phyloP scores from a whole-genome alignment of 768 basidiomycete species.

The Boletus patriciae region DNA sequence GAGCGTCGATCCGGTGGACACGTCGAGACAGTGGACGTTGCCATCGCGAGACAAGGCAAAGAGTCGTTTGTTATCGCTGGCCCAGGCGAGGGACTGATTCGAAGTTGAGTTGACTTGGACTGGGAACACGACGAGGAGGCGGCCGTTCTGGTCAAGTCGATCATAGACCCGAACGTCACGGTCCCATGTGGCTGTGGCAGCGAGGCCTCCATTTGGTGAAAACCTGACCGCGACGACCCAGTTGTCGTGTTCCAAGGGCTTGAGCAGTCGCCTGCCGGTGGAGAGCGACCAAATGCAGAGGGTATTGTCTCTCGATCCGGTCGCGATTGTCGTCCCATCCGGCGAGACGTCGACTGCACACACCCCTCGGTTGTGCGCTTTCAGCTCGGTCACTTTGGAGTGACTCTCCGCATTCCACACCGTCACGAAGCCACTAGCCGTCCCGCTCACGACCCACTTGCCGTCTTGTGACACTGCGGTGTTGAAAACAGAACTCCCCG shows the following conservation, averaged over 20 bases:
- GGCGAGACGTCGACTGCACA: constrained; percentile 1
- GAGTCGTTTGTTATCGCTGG: neutral
- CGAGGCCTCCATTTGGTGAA: neutral
- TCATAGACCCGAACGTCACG: neutral
- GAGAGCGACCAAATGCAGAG: neutral
- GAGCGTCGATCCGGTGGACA: neutral
- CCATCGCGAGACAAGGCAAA: neutral
- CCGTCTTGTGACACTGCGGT: neutral
- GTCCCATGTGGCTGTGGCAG: neutral
- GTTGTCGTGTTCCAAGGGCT: neutral
- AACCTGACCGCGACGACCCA: neutral
- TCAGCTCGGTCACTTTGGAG: neutral
- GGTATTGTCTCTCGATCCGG: neutral
- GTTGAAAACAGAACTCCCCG: neutral
- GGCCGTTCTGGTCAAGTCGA: neutral
- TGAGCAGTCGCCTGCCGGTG: neutral
- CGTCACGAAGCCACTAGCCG: neutral
- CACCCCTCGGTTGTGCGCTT: neutral
- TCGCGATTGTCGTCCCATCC: constrained; percentile 1
- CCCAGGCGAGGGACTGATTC: constrained; percentile 1
- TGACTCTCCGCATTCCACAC: constrained; percentile 2
- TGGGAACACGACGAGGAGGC: neutral
- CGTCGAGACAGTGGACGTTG: neutral
- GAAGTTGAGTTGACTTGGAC: neutral
- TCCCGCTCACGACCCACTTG: neutral